phyloP scores from a whole-genome alignment of 345 rosid species.

The Populus alba region DNA sequence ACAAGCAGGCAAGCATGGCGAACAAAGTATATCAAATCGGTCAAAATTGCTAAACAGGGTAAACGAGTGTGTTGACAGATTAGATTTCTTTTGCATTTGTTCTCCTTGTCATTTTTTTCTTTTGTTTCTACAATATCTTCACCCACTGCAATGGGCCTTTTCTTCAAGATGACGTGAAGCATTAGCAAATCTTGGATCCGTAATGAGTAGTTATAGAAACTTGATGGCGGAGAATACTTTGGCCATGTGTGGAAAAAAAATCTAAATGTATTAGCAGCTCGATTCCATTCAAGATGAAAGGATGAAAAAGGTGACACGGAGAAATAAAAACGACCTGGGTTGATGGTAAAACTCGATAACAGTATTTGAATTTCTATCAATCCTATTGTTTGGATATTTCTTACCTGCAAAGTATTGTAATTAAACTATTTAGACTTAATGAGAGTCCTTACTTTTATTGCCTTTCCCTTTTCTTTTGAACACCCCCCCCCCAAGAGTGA shows the following conservation, averaged over 20 bases:
- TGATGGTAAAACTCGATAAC: neutral
- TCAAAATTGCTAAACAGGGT: constrained; percentile 58
- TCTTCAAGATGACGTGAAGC: neutral
- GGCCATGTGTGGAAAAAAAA: neutral
- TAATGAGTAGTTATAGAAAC: neutral
- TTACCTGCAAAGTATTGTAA: neutral
- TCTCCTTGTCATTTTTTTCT: neutral
- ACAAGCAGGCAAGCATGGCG: constrained; percentile 33
- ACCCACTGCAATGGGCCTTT: neutral
- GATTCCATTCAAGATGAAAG: neutral
- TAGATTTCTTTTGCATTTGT: neutral
- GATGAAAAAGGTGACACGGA: neutral
- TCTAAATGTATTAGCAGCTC: neutral
- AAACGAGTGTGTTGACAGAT: neutral
- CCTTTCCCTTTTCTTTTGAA: neutral
- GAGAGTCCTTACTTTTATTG: neutral
- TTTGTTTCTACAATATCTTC: neutral
- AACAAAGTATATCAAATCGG: constrained; percentile 36
- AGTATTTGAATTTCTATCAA: neutral
- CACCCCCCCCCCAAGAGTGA: neutral
- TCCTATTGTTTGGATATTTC: neutral
- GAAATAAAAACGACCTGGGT: neutral
- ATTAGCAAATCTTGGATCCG: neutral
- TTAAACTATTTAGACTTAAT: neutral
- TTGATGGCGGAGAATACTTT: neutral